phyloP scores from a whole-genome alignment of 129 eudicot species.

The Arctium minus region DNA sequence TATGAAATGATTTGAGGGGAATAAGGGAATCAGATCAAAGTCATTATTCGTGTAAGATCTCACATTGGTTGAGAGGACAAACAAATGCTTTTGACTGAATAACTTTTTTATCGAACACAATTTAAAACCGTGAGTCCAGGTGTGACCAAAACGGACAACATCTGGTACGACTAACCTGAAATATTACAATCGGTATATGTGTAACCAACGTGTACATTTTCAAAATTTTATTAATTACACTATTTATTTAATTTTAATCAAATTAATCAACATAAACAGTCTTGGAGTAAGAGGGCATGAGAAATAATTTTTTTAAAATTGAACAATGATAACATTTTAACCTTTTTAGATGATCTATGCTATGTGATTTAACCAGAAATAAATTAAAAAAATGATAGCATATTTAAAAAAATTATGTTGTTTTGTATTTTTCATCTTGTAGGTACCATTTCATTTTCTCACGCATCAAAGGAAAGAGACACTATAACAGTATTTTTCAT shows the following conservation, averaged over 20 bases:
- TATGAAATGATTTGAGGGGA: background rate
- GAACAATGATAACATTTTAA: background rate
- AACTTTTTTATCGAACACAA: no score
- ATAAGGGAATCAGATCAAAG: no score
- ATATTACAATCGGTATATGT: background rate
- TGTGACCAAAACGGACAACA: no score
- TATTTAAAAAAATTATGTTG: no score
- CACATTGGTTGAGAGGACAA: no score
- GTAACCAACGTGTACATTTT: background rate
- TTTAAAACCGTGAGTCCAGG: no score
- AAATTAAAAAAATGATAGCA: background rate
- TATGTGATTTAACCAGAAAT: background rate
- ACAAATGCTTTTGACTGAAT: no score
- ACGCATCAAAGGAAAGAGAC: background rate
- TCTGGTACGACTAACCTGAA: no score
- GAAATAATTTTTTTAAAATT: background rate
- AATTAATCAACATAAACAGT: no score
- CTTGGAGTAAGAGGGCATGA: no score
- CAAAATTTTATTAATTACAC: background rate
- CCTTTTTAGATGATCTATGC: background rate
- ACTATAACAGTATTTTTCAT: background rate
- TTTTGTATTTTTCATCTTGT: background rate
- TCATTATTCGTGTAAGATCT: no score
- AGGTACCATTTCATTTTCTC: background rate
- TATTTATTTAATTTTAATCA: background rate